phyloP scores from a whole-genome alignment of 192 early-diverging fungal genomes.

The Coemansia sp. region DNA sequence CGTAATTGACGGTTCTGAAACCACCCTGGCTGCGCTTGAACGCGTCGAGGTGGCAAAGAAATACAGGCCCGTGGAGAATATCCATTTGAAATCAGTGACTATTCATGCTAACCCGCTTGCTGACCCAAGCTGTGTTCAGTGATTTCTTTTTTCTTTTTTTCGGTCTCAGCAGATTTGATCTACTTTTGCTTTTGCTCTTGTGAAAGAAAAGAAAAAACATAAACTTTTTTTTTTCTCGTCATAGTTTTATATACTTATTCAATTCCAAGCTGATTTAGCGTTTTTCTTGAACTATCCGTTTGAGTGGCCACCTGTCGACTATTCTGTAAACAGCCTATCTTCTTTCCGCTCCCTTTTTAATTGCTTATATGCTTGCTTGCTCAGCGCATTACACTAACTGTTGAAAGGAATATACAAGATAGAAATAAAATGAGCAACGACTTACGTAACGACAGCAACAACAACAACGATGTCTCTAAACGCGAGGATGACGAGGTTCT shows the following conservation, averaged over 20 bases:
- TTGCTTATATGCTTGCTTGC: no score
- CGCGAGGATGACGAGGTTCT: slow-evolving; percentile 51
- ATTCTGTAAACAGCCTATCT: no score
- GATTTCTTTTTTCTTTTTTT: slow-evolving; percentile 6
- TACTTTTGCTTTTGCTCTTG: no score
- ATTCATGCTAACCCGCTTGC: slow-evolving; percentile 97
- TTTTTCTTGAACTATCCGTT: no score
- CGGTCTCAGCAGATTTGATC: no score
- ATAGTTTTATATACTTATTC: no score
- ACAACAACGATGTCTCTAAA: slow-evolving; percentile 4
- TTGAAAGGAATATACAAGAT: background rate
- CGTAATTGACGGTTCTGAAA: slow-evolving; percentile 76
- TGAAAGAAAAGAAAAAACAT: no score
- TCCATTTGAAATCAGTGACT: slow-evolving; percentile 72
- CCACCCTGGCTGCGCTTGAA: slow-evolving; percentile 82
- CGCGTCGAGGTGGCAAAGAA: slow-evolving; percentile 83
- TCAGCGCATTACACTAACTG: background rate
- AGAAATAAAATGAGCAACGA: slow-evolving; percentile 11
- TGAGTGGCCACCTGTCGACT: no score
- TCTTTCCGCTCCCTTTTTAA: no score
- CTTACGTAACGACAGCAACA: background rate
- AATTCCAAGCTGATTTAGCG: no score
- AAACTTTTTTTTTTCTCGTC: no score
- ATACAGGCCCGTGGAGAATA: slow-evolving; percentile 73
- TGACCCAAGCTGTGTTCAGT: slow-evolving; percentile 50